Conservation (phyloP, 495 filamentous ascomycete species). For the Trypethelium eluteriae region DNA sequence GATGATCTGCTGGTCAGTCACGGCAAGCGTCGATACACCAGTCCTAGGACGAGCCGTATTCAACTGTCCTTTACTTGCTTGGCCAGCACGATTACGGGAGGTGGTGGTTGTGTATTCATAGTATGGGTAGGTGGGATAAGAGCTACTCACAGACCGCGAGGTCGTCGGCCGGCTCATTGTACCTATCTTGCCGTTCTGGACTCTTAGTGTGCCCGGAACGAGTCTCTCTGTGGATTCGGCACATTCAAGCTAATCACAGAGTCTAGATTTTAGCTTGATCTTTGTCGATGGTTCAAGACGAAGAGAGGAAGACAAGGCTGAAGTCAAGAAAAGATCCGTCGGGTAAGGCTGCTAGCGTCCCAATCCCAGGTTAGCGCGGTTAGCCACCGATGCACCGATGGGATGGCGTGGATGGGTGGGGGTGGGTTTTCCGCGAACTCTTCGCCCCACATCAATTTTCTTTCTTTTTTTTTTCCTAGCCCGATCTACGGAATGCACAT, state of each 20-base stretch:
- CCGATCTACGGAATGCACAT: constrained; percentile 1
- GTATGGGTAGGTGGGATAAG: constrained; percentile 25
- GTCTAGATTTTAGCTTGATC: not conserved
- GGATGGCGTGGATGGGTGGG: too few species aligned
- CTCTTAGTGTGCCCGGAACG: too few species aligned
- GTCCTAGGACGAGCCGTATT: constrained; percentile 55
- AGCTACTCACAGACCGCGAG: not conserved
- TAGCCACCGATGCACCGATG: too few species aligned
- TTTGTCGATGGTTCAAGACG: constrained; percentile 18
- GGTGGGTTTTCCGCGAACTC: not conserved
- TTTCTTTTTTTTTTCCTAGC: not conserved
- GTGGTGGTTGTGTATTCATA: constrained; percentile 29
- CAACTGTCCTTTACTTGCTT: constrained; percentile 45
- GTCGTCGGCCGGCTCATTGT: constrained; percentile 18
- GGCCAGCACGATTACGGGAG: constrained; percentile 39
- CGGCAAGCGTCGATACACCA: constrained; percentile 52
- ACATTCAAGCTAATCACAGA: not conserved
- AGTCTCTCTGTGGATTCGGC: too few species aligned
- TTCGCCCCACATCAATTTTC: not conserved
- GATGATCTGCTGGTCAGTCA: constrained; percentile 62
- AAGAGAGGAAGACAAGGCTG: constrained; percentile 3
- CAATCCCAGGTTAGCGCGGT: not conserved
- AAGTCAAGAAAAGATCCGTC: not conserved
- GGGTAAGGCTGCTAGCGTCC: constrained; percentile 5
- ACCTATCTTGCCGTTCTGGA: constrained; percentile 10